Conservation (phyloP, 495 filamentous ascomycete genomes). For the Hyaloscypha bicolor region DNA sequence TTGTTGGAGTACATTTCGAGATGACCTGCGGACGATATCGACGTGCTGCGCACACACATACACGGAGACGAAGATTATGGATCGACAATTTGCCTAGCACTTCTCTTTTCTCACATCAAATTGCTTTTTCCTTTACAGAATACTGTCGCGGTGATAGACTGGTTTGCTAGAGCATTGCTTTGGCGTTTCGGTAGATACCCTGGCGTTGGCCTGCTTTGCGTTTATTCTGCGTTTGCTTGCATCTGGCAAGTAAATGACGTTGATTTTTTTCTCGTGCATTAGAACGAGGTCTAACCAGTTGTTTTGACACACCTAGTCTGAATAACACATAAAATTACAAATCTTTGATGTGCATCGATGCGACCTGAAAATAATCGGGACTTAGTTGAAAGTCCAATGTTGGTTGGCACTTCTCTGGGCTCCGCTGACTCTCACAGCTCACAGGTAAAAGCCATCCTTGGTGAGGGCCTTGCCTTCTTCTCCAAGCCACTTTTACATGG, state of each 20-base stretch:
- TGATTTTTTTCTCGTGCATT: neutral
- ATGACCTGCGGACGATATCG: neutral
- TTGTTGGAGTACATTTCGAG: neutral
- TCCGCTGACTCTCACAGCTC: too few species aligned
- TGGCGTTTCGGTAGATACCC: neutral
- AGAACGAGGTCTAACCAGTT: neutral
- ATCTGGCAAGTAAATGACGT: too few species aligned
- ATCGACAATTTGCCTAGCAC: neutral
- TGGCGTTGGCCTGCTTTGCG: neutral
- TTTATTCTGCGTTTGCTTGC: neutral
- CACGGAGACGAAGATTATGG: neutral
- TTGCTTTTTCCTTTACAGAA: neutral
- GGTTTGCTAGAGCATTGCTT: neutral
- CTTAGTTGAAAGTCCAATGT: too few species aligned
- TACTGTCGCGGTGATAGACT: neutral
- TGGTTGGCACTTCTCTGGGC: too few species aligned
- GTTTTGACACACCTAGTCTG: neutral
- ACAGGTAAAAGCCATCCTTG: too few species aligned
- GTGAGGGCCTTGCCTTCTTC: too few species aligned
- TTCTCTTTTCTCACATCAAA: neutral
- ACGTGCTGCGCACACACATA: neutral
- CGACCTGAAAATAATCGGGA: neutral
- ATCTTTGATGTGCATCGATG: neutral
- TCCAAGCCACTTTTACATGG: too few species aligned
- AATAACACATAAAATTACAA: neutral